phyloP scores from a whole-genome alignment of 2,329 filamentous ascomycete genomes.

The Sporothrix mexicana region DNA sequence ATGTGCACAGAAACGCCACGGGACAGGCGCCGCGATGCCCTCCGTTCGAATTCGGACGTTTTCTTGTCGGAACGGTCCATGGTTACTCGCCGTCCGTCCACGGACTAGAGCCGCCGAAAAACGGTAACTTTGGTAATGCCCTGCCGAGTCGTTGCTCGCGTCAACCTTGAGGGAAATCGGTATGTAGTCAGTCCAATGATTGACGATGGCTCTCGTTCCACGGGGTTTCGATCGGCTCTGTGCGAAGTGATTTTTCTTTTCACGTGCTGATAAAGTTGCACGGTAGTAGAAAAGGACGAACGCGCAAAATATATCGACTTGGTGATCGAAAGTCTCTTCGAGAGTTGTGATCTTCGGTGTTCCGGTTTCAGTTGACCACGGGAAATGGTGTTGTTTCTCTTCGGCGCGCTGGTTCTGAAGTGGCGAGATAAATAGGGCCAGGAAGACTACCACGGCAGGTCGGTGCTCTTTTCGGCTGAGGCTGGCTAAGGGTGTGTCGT shows the following conservation, averaged over 20 bases:
- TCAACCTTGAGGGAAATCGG: not conserved
- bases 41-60: constrained; percentile 37
- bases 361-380: constrained; percentile 21
- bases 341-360: not conserved
- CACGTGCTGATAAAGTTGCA: too few relatives aligned
- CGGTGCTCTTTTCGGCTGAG: not conserved
- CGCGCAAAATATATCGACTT: not conserved
- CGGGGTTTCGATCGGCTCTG: not conserved
- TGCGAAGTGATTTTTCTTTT: too few relatives aligned
- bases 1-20: constrained; percentile 32
- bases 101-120: constrained; percentile 21
- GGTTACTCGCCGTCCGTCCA: constrained; percentile 13
- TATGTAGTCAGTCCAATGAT: not conserved
- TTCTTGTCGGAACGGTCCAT: constrained; percentile 38
- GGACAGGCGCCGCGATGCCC: constrained; percentile 37
- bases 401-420: not conserved
- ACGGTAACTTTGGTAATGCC: not conserved
- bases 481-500: not conserved
- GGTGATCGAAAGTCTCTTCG: not conserved
- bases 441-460: too few relatives aligned
- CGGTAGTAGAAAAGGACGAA: not conserved
- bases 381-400: not conserved
- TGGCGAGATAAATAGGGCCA: not conserved
- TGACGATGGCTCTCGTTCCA: not conserved
- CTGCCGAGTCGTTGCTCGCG: not conserved